These are phyloP conservation scores for Paraurostyla sp. DNA, from an alignment of 73 alveolate species.

Conservation along the genomic window DNA sequence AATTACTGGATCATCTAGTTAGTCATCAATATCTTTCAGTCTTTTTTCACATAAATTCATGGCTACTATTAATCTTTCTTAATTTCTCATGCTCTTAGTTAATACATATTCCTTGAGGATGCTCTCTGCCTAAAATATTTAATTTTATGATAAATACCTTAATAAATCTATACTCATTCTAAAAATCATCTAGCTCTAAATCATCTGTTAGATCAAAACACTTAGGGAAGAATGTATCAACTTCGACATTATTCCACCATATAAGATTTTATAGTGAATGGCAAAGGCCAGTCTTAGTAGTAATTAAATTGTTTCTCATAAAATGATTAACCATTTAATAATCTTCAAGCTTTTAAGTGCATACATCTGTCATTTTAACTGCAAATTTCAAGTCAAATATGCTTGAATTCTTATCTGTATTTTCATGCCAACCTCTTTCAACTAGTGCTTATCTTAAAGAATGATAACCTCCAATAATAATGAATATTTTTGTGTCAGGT, in stretches of 20 bases:
- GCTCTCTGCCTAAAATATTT: conserved; percentile 9
- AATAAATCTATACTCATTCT: conserved; percentile 36
- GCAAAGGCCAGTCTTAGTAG: conserved; percentile 86
- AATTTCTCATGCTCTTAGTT: not conserved
- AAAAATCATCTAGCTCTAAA: conserved; percentile 81
- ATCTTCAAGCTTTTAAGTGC: conserved; percentile 20
- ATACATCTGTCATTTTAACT: conserved; percentile 35
- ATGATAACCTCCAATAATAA: conserved; percentile 90
- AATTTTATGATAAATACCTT: not conserved
- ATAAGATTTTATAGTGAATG: conserved; percentile 76
- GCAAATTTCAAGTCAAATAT: conserved; percentile 88
- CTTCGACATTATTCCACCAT: conserved; percentile 75
- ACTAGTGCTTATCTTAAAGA: conserved; percentile 84
- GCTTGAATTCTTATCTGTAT: conserved; percentile 84
- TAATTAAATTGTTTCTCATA: conserved; percentile 74
- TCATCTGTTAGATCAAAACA: conserved; percentile 85
- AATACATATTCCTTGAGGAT: not conserved
- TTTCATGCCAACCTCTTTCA: conserved; percentile 97
- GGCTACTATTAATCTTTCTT: conserved; percentile 46
- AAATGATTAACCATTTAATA: conserved; percentile 81
- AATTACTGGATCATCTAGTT: conserved; percentile 28
- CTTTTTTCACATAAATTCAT: conserved; percentile 36
- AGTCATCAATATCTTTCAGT: conserved; percentile 58
- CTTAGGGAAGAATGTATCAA: conserved; percentile 85
- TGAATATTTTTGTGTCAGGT: conserved; percentile 78